These are phyloP conservation scores for Didymella lethalis DNA, from an alignment of 2,329 filamentous ascomycete species.

Conservation along the genomic window DNA sequence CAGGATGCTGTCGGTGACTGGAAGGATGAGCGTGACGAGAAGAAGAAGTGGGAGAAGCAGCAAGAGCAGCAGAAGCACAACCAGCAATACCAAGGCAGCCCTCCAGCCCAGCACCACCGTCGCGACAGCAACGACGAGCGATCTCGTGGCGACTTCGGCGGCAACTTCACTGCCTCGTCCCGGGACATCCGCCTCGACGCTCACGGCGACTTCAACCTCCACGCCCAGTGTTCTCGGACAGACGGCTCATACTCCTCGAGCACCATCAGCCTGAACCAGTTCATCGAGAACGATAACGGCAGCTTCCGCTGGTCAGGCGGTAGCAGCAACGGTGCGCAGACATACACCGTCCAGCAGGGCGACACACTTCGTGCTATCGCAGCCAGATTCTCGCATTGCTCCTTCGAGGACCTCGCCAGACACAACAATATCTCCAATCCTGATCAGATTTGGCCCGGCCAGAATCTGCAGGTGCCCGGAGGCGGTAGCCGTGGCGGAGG, in stretches of 20 bases:
- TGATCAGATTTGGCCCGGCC: conserved; percentile 41
- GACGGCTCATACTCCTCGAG: conserved; percentile 38
- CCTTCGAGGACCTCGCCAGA: conserved; percentile 35
- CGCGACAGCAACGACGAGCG: conserved; percentile 22
- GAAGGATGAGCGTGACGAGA: conserved; percentile 40
- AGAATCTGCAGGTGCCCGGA: conserved; percentile 36
- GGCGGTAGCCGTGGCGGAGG: conserved; percentile 31
- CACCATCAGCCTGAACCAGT: conserved; percentile 32
- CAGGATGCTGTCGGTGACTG: conserved; percentile 36
- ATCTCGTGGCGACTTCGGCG: conserved; percentile 31
- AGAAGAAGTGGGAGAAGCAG: conserved; percentile 37
- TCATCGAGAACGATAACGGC: conserved; percentile 36
- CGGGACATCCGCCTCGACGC: conserved; percentile 38
- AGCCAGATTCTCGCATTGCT: conserved; percentile 32
- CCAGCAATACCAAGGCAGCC: conserved; percentile 23
- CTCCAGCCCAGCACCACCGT: conserved; percentile 12
- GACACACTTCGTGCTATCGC: conserved; percentile 42
- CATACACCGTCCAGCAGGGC: conserved; percentile 37
- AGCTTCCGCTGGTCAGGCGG: conserved; percentile 38
- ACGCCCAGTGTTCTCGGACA: conserved; percentile 35
- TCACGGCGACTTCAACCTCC: conserved; percentile 37
- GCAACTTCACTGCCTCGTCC: conserved; percentile 36
- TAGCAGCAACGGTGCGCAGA: conserved; percentile 22
- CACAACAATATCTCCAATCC: conserved; percentile 40
- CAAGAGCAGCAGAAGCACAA: conserved; percentile 29